Conservation (phyloP, 345 rosid species). For the Cardamine occulta region DNA sequence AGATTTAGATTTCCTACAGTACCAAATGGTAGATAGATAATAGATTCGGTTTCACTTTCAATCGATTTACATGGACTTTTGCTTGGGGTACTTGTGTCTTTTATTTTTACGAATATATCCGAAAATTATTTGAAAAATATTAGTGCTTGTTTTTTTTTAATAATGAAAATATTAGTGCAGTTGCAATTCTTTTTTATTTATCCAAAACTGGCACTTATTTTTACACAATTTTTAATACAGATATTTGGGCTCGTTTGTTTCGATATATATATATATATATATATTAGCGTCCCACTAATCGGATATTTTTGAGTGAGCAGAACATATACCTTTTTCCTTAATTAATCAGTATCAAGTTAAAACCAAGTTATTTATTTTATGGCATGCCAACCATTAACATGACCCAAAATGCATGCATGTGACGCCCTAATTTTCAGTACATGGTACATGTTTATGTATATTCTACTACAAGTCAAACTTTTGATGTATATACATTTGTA, state of each 20-base stretch:
- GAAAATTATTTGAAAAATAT: not conserved
- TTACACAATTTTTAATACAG: too few species aligned
- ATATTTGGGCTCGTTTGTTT: too few species aligned
- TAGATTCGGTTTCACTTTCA: conserved; percentile 22
- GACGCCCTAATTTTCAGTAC: conserved; percentile 22
- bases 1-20: conserved; percentile 1
- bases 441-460: conserved; percentile 8
- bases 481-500: not conserved
- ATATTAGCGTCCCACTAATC: conserved; percentile 9
- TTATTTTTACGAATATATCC: not conserved
- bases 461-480: not conserved
- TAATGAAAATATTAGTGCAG: too few species aligned
- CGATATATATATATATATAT: too few species aligned
- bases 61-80: not conserved
- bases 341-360: not conserved
- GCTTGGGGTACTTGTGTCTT: not conserved
- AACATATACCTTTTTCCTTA: not conserved
- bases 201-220: too few species aligned
- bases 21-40: conserved; percentile 24
- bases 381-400: conserved; percentile 21
- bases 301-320: not conserved
- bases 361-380: conserved; percentile 8
- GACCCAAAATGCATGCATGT: conserved; percentile 38
- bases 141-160: too few species aligned
- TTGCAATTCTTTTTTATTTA: too few species aligned